Evolutionary conservation across 2,329 filamentous ascomycete species (phyloP), one percentile per base, ranked within the genome.

Genomic region (Rhynchosporium agropyri): DNA sequence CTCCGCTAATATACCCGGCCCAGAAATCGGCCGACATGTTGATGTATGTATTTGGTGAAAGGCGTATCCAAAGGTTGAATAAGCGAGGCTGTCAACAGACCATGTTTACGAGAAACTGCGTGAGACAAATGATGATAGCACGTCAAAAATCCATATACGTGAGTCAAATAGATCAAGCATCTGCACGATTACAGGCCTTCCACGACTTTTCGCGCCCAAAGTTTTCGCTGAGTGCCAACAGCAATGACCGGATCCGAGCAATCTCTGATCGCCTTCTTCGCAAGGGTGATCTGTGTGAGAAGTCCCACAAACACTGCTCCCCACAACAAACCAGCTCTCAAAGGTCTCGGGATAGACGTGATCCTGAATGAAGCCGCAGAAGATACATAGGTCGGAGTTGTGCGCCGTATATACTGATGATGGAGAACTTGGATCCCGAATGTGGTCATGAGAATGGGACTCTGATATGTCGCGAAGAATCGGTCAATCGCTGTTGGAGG

Each of bases 1-100:
- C 92, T 59, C 94, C 94, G 73, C 90, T 94, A 65, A 95, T 78
- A 76, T 97, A 97, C 72, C 93, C 92, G 63, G 93, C 91, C 90
- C 91, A 96, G 77, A 97, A 97, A 75, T 97, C 93, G 69, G 91
- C 72, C 6, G 73, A 74, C 73, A 75, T 75, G n/a, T 10, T 67
- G 29, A 20, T 55, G 48, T 57, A 33, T 15, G 26, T 6, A 28
- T 53, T 10, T 31, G 38, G 13, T 38, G n/a, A 48, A 12, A 38
- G n/a, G 28, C 13, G 45, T 38, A 13, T 26, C 15, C 40, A 42
- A 20, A 28, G 40, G 10, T 42, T 10, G 2, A 20, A 9, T 20
- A 10, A 36, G 40, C 15, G 33, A 26, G 10, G 31, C 60, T 62
- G 55, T 62, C 51, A 42, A 36, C 28, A 12, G 26, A 48, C 48